Base-by-base conservation (phyloP, 2,329 filamentous ascomycete genomes). In the Xylariaceae sp. region DNA sequence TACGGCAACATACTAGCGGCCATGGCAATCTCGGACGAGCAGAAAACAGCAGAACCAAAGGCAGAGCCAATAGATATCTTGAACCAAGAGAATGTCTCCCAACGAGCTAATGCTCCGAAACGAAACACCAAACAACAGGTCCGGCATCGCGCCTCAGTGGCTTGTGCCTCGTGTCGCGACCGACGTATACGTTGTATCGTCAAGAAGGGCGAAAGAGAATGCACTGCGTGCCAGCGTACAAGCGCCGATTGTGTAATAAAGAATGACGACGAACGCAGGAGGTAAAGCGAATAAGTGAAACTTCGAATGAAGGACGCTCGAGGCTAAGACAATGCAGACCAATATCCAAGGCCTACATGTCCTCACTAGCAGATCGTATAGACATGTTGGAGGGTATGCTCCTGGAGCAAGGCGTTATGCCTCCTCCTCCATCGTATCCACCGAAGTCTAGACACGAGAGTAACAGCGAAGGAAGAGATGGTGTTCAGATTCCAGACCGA, bases 171-270 rank as follows among this genome's bases (percentile, higher is more conserved):
- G 15, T 50, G 48, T 44, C 43, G 48, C 39, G 48, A 50, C 24
- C 45, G 48, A 15, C 48, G 48, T 12, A 50, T 50, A 42, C 45
- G 48, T 28, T 50, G 48, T 41, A 46, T 50, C 17, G 48, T 50
- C 33, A 45, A 45, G 4, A 50, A 49, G 19, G 48, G 48, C 9
- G 41, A 41, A 2, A 42, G 43, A 12, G 43, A 35, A 22, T 50
- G 48, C 34, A 45, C 40, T 34, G 45, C 48, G 41, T 50, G 48
- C 33, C 46, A 47, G 38, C 43, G 48, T 8, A 44, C 48, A 16
- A 41, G 48, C 18, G 44, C 46, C 8, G 44, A 48, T n/a, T 50
- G 48, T 34, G 46, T 50, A 31, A 50, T 50, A 19, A 50, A 47
- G 35, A 50, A 47, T 41, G 48, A 50, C 24, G 48, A 50, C 29